Evolutionary conservation across 192 early-diverging fungal species (phyloP).

Genomic region (Bifiguratus adelaidae): DNA sequence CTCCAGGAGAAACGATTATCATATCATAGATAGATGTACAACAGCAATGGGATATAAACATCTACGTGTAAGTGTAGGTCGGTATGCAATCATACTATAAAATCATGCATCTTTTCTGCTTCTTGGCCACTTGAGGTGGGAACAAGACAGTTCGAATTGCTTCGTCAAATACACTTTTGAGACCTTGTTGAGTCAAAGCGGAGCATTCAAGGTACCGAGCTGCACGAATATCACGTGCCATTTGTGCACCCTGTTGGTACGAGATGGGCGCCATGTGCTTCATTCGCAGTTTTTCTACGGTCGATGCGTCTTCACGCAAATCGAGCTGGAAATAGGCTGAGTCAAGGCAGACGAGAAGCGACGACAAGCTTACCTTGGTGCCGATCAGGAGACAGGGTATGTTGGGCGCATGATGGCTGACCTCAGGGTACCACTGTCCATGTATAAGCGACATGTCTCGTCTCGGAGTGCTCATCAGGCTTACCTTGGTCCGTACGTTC

Average conservation of each 20-base stretch:
- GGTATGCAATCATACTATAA: too few relatives aligned
- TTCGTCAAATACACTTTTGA: slow-evolving; percentile 92
- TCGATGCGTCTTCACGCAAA: slow-evolving; percentile 77
- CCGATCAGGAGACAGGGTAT: slow-evolving; percentile 79
- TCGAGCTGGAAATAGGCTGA: too few relatives aligned
- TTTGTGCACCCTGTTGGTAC: slow-evolving; percentile 65
- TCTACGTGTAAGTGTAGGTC: too few relatives aligned
- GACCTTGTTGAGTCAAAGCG: slow-evolving; percentile 82
- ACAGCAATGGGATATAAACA: too few relatives aligned
- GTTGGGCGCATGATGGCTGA: slow-evolving; percentile 78
- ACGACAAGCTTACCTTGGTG: too few relatives aligned
- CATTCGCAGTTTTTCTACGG: slow-evolving; percentile 65
- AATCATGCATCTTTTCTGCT: slow-evolving; percentile 51
- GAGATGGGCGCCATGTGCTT: slow-evolving; percentile 73
- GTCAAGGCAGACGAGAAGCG: too few relatives aligned
- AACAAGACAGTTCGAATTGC: slow-evolving; percentile 77
- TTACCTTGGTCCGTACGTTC: slow-evolving; percentile 11
- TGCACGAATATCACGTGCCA: slow-evolving; percentile 68
- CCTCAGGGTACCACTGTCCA: slow-evolving; percentile 76
- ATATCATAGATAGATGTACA: too few relatives aligned
- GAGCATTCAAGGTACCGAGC: slow-evolving; percentile 88
- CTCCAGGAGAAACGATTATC: too few relatives aligned
- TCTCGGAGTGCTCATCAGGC: slow-evolving; percentile 79
- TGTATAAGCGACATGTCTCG: slow-evolving; percentile 78
- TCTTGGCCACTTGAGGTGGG: slow-evolving; percentile 39